Base-by-base conservation (phyloP, 2,329 filamentous ascomycete genomes). In the Capronia americana region DNA sequence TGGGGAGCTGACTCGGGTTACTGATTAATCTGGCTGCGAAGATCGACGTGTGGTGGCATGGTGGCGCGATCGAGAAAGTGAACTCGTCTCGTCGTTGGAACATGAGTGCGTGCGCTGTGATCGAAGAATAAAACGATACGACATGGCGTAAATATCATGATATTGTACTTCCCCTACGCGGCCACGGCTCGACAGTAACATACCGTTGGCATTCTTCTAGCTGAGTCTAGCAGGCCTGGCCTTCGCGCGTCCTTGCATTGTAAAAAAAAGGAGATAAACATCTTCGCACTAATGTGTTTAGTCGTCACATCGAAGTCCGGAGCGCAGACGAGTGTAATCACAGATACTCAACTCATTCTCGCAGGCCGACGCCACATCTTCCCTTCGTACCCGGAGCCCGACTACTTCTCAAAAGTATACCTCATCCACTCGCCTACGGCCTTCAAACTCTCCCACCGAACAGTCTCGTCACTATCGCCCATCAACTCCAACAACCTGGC, bases 401-500 rank as follows among this genome's bases (percentile, higher is more conserved):
- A 20, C 26, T 55, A 82, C 46, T 74, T 75, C 61, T 88, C 86
- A 77, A 89, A 88, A 67, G 83, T 90, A 80, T 92, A 92, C 73
- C 88, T 85, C 77, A 92, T 78, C 88, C 90, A 92, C 77, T 90
- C 90, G 23, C 90, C 89, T 48, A 97, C 87, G 17, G 93, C 93
- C 74, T 90, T 88, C 80, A 97, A 81, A 79, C 92, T 95, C 83
- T 97, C 93, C 92, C 93, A 97, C 75, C 93, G 85, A 55, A 97
- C 92, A 66, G 88, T 89, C 82, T 97, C 93, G 74, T 97, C 92
- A 65, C 88, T 85, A 75, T 96, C 92, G 74, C 88, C 89, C 93
- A 97, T 97, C 75, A 97, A 83, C 80, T 93, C 91, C 93, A 97
- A 96, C 67, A 97, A 90, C 71, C 92, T 86, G 20, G 87, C 87